Evolutionary conservation across 140 eudicot species (phyloP).

Genomic region (Anethum foeniculum): DNA sequence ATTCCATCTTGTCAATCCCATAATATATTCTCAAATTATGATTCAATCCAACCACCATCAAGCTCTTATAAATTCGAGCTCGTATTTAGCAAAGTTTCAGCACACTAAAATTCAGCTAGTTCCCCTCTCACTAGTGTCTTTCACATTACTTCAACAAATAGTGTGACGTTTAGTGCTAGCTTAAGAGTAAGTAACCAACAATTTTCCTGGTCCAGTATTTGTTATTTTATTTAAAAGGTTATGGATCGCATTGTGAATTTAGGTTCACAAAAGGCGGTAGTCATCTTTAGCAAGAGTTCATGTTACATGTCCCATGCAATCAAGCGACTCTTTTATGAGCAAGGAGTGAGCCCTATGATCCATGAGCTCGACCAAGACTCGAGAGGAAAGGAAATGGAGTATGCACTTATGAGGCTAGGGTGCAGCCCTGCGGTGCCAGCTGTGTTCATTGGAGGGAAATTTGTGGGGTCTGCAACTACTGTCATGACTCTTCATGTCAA

Average conservation of each 20-base stretch:
- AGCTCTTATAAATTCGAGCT: slow-evolving; percentile 2
- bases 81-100: not conserved
- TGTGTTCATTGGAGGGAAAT: slow-evolving; percentile 10
- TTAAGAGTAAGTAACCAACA: not conserved
- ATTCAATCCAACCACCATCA: not conserved
- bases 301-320: slow-evolving; percentile 10
- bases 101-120: not conserved
- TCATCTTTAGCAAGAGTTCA: slow-evolving; percentile 8
- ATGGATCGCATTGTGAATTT: slow-evolving; percentile 8
- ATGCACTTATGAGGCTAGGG: not conserved
- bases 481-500: slow-evolving; percentile 8
- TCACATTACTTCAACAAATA: not conserved
- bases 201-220: not conserved
- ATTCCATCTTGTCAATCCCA: slow-evolving; percentile 4
- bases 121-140: not conserved
- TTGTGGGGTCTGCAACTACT: slow-evolving; percentile 7
- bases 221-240: not conserved
- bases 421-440: slow-evolving; percentile 9
- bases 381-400: slow-evolving; percentile 5
- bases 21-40: not conserved
- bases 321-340: slow-evolving; percentile 8
- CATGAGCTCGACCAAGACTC: slow-evolving; percentile 10
- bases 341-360: slow-evolving; percentile 10
- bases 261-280: slow-evolving; percentile 2
- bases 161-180: not conserved